Conservation (phyloP, 176 grass and related monocot genomes). For the Zoysia japonica region DNA sequence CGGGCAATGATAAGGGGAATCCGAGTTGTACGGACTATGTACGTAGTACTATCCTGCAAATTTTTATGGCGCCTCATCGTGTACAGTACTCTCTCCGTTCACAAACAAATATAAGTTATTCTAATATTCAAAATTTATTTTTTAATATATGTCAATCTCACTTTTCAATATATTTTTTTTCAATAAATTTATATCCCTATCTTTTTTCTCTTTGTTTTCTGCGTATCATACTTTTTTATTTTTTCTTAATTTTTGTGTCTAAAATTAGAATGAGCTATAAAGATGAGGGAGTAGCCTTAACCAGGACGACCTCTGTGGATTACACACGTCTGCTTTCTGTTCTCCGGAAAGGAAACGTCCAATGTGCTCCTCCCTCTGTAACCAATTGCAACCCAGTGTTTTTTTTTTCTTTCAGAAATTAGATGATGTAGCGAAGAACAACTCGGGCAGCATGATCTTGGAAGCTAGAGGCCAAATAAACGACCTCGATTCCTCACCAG, state of each 20-base stretch:
- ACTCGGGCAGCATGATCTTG: background rate
- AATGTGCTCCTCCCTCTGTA: background rate
- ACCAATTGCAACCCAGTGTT: background rate
- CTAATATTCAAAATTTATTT: too few species aligned
- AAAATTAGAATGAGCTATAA: too few species aligned
- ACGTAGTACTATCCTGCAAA: constrained; percentile 20
- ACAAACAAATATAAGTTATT: too few species aligned
- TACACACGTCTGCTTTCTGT: background rate
- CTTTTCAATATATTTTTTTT: too few species aligned
- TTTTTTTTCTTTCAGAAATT: background rate
- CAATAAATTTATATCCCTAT: background rate
- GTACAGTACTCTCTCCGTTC: too few species aligned
- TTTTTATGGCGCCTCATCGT: too few species aligned
- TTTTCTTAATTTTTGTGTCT: too few species aligned
- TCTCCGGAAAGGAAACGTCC: background rate
- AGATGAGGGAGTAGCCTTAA: background rate
- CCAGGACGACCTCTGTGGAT: background rate
- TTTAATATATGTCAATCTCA: background rate
- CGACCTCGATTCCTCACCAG: background rate
- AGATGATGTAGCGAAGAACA: background rate
- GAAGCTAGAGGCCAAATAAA: constrained; percentile 14
- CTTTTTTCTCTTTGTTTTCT: too few species aligned
- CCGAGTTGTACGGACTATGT: background rate
- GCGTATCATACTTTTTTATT: too few species aligned
- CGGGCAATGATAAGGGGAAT: background rate